phyloP scores from a whole-genome alignment of 1,139 yeast species.

The Chernovozyma sophiae-reginae region DNA sequence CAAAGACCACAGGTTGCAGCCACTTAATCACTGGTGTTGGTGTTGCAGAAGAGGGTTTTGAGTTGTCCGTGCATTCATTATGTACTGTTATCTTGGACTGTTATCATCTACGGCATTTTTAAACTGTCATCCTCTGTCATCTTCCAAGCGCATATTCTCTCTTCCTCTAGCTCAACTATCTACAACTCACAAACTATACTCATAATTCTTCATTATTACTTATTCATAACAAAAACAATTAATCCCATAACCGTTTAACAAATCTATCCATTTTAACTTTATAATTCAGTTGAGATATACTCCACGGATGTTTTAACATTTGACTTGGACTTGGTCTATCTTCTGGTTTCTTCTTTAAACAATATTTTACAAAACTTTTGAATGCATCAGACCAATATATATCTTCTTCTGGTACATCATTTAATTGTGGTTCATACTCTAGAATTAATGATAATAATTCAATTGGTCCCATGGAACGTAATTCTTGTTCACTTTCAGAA shows the following conservation, averaged over 20 bases:
- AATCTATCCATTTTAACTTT: conserved; percentile 84
- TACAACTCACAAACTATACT: no score
- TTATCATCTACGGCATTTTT: no score
- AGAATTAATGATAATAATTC: conserved; percentile 79
- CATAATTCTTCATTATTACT: no score
- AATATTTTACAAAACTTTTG: conserved; percentile 75
- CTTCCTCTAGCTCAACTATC: no score
- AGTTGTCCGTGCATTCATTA: no score
- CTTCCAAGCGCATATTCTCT: no score
- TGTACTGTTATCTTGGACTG: no score
- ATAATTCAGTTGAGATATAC: conserved; percentile 64
- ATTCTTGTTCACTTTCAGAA: conserved; percentile 30
- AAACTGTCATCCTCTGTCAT: no score
- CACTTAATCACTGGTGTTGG: no score
- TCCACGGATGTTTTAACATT: conserved; percentile 91
- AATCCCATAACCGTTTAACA: conserved; percentile 74
- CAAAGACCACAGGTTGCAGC: no score
- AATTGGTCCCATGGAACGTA: conserved; percentile 58
- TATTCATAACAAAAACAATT: no score
- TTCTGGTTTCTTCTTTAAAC: conserved; percentile 74
- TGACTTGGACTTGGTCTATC: conserved; percentile 90
- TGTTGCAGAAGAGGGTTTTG: no score
- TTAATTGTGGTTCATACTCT: conserved; percentile 73
- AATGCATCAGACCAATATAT: conserved; percentile 81
- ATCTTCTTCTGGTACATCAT: conserved; percentile 72